Evolutionary conservation across 495 filamentous ascomycete genomes (phyloP).

Genomic region (Hypoxylon perforatum): DNA sequence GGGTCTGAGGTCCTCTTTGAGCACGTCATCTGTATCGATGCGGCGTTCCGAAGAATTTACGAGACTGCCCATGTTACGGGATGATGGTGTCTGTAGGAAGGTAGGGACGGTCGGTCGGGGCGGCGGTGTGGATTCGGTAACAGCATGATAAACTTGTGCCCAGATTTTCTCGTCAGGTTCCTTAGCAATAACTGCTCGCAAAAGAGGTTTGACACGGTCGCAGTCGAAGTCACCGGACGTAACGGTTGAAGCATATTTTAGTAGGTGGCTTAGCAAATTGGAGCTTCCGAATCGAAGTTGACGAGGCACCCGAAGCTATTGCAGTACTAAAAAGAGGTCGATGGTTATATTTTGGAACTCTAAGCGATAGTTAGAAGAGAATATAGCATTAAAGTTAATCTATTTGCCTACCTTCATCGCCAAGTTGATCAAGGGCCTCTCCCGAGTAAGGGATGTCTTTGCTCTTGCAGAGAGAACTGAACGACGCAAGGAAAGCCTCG

Average conservation of each 20-base stretch:
- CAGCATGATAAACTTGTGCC: conserved; percentile 42
- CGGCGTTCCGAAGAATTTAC: conserved; percentile 54
- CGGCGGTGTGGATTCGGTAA: conserved; percentile 49
- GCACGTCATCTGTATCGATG: conserved; percentile 51
- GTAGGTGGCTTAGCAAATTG: conserved; percentile 40
- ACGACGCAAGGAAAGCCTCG: conserved; percentile 47
- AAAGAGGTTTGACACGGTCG: conserved; percentile 48
- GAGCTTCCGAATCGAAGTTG: conserved; percentile 34
- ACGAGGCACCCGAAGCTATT: conserved; percentile 42
- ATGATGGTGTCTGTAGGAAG: conserved; percentile 53
- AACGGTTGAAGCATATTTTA: conserved; percentile 28
- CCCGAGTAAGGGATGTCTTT: conserved; percentile 42
- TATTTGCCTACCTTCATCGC: conserved; percentile 42
- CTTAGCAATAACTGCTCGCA: conserved; percentile 45
- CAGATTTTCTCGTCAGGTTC: conserved; percentile 41
- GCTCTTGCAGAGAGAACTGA: conserved; percentile 41
- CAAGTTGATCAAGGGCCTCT: conserved; percentile 47
- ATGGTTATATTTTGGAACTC: conserved; percentile 36
- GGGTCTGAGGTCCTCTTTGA: conserved; percentile 53
- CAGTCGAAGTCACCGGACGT: conserved; percentile 51
- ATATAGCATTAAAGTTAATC: conserved; percentile 19
- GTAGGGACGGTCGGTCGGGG: conserved; percentile 48
- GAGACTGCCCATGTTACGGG: conserved; percentile 54
- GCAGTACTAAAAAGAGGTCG: conserved; percentile 35
- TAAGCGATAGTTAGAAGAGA: conserved; percentile 32